phyloP scores from a whole-genome alignment of 345 rosid genomes.

The Luvunga scandens region DNA sequence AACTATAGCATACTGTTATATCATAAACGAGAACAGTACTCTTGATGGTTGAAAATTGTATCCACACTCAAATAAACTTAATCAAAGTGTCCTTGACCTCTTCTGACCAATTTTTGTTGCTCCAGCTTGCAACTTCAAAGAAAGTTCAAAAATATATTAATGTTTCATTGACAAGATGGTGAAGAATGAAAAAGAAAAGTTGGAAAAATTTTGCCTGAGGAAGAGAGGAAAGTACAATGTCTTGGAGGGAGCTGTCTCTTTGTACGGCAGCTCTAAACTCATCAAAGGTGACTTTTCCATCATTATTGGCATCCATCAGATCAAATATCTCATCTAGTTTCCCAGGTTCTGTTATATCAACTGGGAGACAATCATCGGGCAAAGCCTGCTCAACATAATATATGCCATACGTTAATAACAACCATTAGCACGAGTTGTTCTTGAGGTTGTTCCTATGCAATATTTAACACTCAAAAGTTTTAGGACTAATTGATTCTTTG shows the following conservation, averaged over 20 bases:
- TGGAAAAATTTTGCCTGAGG: conserved; percentile 40
- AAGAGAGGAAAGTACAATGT: conserved; percentile 56
- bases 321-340: conserved; percentile 67
- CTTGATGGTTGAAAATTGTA: not conserved
- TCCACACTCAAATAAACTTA: not conserved
- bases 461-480: too few species aligned
- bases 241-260: conserved; percentile 67
- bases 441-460: too few species aligned
- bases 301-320: conserved; percentile 62
- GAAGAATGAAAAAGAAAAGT: not conserved
- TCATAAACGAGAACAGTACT: too few species aligned
- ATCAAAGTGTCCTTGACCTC: not conserved
- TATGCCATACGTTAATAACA: not conserved
- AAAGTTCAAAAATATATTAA: not conserved
- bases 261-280: conserved; percentile 72
- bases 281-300: conserved; percentile 64
- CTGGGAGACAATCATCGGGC: conserved; percentile 68
- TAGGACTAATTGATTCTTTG: too few species aligned
- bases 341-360: conserved; percentile 55
- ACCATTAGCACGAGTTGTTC: too few species aligned
- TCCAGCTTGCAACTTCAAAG: not conserved
- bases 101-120: not conserved
- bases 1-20: not conserved
- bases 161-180: not conserved
- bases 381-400: conserved; percentile 38